phyloP scores from a whole-genome alignment of 345 rosid genomes.

The Ricinus communis region DNA sequence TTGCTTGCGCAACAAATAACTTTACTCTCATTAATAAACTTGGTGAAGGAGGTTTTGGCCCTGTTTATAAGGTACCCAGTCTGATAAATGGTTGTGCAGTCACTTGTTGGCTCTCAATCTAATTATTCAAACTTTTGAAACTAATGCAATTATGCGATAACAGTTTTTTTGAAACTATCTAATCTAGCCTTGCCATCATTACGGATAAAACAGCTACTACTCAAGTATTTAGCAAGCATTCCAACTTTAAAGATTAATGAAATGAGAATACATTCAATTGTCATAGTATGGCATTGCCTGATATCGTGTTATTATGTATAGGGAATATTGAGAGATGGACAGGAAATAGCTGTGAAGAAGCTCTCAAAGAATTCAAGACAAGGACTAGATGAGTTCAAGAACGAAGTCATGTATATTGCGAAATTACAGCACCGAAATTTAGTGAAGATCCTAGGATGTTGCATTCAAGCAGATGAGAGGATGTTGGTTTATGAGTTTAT shows the following conservation, averaged over 20 bases:
- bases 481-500: conserved; percentile 18
- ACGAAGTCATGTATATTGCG: conserved; percentile 25
- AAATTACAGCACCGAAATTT: conserved; percentile 38
- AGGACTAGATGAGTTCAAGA: conserved; percentile 31
- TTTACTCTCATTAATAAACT: conserved; percentile 21
- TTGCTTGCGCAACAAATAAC: conserved; percentile 17
- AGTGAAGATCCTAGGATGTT: conserved; percentile 24
- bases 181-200: too few species aligned
- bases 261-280: not conserved
- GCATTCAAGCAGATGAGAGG: conserved; percentile 11
- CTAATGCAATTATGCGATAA: too few species aligned
- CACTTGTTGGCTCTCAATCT: too few species aligned
- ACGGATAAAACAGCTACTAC: too few species aligned
- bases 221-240: not conserved
- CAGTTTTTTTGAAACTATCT: not conserved
- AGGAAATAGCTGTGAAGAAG: conserved; percentile 33
- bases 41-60: conserved; percentile 40
- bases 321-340: conserved; percentile 34
- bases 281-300: not conserved
- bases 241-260: not conserved
- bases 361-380: conserved; percentile 30
- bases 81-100: not conserved
- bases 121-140: not conserved
- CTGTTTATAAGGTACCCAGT: conserved; percentile 17
- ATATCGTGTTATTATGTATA: not conserved